These are phyloP conservation scores for Epichloe gansuensis DNA, from an alignment of 2,329 filamentous ascomycete species.

Conservation along the genomic window DNA sequence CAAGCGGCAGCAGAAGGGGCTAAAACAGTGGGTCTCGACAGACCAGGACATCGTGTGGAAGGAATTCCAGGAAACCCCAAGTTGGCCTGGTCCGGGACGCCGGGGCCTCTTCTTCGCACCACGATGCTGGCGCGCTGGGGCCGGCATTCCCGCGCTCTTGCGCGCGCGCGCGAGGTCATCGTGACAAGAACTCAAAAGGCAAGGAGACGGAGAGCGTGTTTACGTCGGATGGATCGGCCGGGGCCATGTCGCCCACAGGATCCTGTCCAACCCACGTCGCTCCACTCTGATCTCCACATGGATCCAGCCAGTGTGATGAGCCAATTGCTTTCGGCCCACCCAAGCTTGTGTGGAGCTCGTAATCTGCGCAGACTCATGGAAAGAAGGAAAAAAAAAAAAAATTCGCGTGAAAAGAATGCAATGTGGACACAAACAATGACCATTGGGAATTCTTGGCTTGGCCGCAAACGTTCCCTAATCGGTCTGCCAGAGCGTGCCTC, in stretches of 20 bases:
- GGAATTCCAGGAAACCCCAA: neutral
- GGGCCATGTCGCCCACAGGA: neutral
- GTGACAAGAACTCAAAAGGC: neutral
- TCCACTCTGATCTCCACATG: conserved; percentile 11
- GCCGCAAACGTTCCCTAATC: neutral
- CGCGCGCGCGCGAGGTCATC: neutral
- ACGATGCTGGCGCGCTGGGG: no score
- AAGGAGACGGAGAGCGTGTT: neutral
- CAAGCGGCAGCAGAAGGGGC: neutral
- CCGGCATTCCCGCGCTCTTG: neutral
- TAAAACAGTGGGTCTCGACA: neutral
- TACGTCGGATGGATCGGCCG: conserved; percentile 13
- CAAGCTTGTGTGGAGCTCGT: conserved; percentile 21
- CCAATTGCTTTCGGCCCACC: conserved; percentile 15
- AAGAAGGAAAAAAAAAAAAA: conserved; percentile 5
- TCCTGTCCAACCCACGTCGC: neutral
- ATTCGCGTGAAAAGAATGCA: conserved; percentile 13
- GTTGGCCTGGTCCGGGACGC: no score
- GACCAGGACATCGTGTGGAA: neutral
- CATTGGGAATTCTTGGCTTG: neutral
- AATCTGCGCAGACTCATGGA: conserved; percentile 18
- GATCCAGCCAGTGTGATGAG: conserved; percentile 12
- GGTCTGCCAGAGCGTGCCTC: neutral
- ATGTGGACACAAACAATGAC: conserved; percentile 9
- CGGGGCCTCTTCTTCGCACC: no score